phyloP scores from a whole-genome alignment of 305 asterid genomes.

The Lippia alba region DNA sequence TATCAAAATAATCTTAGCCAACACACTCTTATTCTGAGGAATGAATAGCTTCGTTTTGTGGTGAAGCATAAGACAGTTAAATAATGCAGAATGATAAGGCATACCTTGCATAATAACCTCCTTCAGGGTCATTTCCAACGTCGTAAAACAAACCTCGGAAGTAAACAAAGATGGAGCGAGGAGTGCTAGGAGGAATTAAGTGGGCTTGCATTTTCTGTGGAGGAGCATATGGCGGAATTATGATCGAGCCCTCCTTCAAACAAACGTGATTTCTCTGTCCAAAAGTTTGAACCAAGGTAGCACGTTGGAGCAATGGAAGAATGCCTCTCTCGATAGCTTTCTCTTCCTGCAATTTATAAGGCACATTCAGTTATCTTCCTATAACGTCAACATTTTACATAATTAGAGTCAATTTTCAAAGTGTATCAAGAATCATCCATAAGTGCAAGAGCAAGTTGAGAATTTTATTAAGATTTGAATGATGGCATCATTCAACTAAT shows the following conservation, averaged over 20 bases:
- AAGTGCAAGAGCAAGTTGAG: background rate
- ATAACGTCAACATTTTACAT: background rate
- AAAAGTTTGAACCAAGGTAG: slow-evolving; percentile 69
- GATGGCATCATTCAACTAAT: background rate
- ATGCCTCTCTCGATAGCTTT: slow-evolving; percentile 72
- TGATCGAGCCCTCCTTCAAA: slow-evolving; percentile 60
- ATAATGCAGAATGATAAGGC: slow-evolving; percentile 21
- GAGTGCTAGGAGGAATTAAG: slow-evolving; percentile 59
- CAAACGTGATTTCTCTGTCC: slow-evolving; percentile 69
- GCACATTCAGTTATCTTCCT: background rate
- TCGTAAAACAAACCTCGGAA: slow-evolving; percentile 67
- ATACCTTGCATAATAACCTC: slow-evolving; percentile 70
- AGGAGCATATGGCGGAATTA: slow-evolving; percentile 67
- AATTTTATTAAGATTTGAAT: background rate
- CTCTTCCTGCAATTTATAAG: slow-evolving; percentile 53
- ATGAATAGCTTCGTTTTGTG: background rate
- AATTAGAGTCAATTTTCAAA: background rate
- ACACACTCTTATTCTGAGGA: background rate
- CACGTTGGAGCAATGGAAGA: slow-evolving; percentile 60
- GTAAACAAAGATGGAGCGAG: slow-evolving; percentile 67
- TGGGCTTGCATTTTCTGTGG: slow-evolving; percentile 69
- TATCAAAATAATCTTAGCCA: too few species aligned
- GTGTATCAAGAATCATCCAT: background rate
- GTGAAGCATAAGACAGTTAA: background rate
- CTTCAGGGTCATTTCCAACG: slow-evolving; percentile 67